Base-by-base conservation (phyloP, 2,329 filamentous ascomycete genomes). In the Fusarium nanum region DNA sequence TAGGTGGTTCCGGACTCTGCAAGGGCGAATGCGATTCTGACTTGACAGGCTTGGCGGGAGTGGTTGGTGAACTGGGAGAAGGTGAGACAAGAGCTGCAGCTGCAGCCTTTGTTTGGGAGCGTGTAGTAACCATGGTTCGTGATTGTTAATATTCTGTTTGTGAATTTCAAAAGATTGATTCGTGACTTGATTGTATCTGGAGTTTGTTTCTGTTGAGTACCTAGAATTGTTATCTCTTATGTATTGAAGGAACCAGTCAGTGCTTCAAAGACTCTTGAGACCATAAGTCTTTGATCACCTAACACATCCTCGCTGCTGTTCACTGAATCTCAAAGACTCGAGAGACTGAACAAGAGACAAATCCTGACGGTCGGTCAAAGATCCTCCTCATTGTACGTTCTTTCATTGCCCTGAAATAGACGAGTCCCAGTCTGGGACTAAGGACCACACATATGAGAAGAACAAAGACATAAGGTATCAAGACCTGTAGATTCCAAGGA, bases 41-140 rank as follows among this genome's bases (percentile, higher is more conserved):
- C 4, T n/a, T 30, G 12, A 11, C 28, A 30, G 28, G 28, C 28
- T 30, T 30, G 28, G 28, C 40, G 25, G 20, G 22, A 16, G 37
- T 53, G 25, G 25, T 20, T 16, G 44, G 23, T 41, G 40, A 42
- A 6, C 25, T 22, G 30, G 20, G 45, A 40, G 30, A 14, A 54
- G 23, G n/a, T 12, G 54, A 6, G 37, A 25, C 18, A 22, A 30
- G n/a, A 28, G 42, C 20, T 23, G 37, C 14, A 28, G 20, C 20
- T 6, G 48, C 22, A 7, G 48, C 6, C n/a, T 25, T 62, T 18
- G 27, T 7, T 37, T 34, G 45, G 5, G 55, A 60, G 46, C 40
- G 44, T 53, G 42, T 55, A 18, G 16, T 30, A 48, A 40, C 30
- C 67, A 70, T 71, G 16, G 12, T 56, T 14, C 22, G 28, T 37